These are phyloP conservation scores for Pezicula neosporulosa DNA, from an alignment of 2,329 filamentous ascomycete genomes.

Conservation along the genomic window DNA sequence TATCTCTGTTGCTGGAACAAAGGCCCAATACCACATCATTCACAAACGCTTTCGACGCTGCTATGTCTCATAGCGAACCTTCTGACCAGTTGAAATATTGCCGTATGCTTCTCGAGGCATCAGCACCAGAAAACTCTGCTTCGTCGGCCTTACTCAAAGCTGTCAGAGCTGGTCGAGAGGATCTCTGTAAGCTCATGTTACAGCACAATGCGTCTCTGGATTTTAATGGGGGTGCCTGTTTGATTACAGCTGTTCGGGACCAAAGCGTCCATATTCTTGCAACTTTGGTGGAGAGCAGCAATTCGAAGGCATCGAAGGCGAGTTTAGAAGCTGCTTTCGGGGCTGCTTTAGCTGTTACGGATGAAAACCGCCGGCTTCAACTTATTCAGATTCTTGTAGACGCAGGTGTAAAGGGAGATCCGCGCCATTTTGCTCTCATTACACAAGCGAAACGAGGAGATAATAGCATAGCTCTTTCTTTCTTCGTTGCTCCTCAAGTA, in stretches of 20 bases:
- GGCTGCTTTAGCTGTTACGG: constrained; percentile 4
- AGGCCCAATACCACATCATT: constrained; percentile 9
- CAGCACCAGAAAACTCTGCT: constrained; percentile 5
- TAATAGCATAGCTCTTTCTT: too few species aligned
- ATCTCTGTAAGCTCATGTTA: constrained; percentile 10
- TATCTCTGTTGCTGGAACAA: constrained; percentile 9
- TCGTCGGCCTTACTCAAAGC: constrained; percentile 11
- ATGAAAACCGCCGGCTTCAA: constrained; percentile 4
- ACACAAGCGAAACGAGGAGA: too few species aligned
- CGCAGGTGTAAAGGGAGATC: too few species aligned
- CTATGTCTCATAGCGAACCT: constrained; percentile 5
- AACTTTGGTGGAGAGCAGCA: constrained; percentile 10
- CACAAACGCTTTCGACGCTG: constrained; percentile 10
- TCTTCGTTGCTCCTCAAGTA: too few species aligned
- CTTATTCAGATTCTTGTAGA: constrained; percentile 6
- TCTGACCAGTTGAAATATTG: constrained; percentile 13
- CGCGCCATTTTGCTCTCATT: too few species aligned
- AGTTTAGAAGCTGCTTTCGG: constrained; percentile 11
- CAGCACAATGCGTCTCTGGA: constrained; percentile 10
- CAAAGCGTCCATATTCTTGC: constrained; percentile 11
- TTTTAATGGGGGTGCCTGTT: constrained; percentile 7
- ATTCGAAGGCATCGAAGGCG: constrained; percentile 3
- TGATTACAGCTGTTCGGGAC: constrained; percentile 9
- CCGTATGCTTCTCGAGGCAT: constrained; percentile 8
- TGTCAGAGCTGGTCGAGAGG: constrained; percentile 5